Conservation (phyloP, 441 rosid species). For the Omphalea diandra region DNA sequence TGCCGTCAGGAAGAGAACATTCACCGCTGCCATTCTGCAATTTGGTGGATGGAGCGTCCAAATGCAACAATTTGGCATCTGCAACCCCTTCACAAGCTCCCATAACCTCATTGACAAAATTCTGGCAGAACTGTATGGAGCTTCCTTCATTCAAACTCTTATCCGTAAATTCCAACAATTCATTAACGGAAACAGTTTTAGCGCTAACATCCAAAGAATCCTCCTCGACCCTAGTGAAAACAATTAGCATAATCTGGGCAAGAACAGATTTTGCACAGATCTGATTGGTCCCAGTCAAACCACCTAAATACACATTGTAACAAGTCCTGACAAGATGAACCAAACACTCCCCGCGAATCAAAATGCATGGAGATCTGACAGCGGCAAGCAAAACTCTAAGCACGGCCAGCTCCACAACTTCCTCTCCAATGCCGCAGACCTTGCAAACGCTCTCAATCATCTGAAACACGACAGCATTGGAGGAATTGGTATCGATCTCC, state of each 20-base stretch:
- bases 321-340: conserved; percentile 78
- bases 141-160: conserved; percentile 89
- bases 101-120: conserved; percentile 66
- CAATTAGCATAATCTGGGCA: conserved; percentile 78
- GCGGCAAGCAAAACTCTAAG: conserved; percentile 77
- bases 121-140: conserved; percentile 73
- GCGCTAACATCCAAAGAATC: conserved; percentile 53
- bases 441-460: conserved; percentile 55
- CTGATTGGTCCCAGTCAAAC: conserved; percentile 81
- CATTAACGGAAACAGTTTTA: conserved; percentile 59
- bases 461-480: conserved; percentile 30
- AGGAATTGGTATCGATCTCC: conserved; percentile 38
- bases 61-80: conserved; percentile 34
- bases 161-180: conserved; percentile 74
- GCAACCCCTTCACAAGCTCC: conserved; percentile 59
- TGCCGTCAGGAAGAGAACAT: neutral
- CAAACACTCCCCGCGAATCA: conserved; percentile 82
- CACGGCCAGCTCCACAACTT: conserved; percentile 65
- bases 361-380: conserved; percentile 62
- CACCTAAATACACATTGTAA: conserved; percentile 86
- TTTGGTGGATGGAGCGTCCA: conserved; percentile 18
- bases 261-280: conserved; percentile 92
- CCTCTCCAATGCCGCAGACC: conserved; percentile 69
- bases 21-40: conserved; percentile 36
- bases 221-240: conserved; percentile 72